Evolutionary conservation across 352 stramenopile genomes (phyloP).

Genomic region (Phytopythium aichiense): DNA sequence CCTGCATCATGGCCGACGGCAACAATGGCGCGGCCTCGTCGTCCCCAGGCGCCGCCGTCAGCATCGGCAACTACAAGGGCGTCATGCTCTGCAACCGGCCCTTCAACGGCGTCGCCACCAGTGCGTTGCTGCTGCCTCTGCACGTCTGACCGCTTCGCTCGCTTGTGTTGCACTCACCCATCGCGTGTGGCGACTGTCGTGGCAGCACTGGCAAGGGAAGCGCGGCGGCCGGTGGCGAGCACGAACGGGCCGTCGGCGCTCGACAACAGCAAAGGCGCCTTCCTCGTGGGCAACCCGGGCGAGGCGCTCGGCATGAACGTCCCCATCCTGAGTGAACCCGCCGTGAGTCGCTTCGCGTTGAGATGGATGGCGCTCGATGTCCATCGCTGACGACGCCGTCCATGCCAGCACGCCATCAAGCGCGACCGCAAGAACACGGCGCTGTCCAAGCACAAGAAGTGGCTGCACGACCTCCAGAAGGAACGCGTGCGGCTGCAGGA

Average conservation of each 20-base stretch:
- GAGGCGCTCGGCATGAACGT: conserved; percentile 79
- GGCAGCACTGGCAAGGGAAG: conserved; percentile 59
- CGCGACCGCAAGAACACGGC: conserved; percentile 91
- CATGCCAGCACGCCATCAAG: conserved; percentile 59
- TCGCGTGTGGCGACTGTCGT: conserved; percentile 3
- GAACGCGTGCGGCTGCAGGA: conserved; percentile 83
- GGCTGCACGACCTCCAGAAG: conserved; percentile 91
- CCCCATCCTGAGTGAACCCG: conserved; percentile 65
- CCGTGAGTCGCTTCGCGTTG: conserved; percentile 26
- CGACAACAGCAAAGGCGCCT: conserved; percentile 62
- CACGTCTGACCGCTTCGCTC: not conserved
- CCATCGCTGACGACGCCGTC: not conserved
- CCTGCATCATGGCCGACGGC: conserved; percentile 23
- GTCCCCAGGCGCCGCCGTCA: conserved; percentile 45
- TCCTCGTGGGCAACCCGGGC: conserved; percentile 62
- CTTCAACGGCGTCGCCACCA: conserved; percentile 85
- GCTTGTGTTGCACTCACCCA: not conserved
- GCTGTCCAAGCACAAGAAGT: conserved; percentile 92
- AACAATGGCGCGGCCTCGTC: conserved; percentile 14
- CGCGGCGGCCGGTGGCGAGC: conserved; percentile 28
- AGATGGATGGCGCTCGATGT: not conserved
- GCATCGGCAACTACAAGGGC: conserved; percentile 94
- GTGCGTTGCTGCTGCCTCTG: conserved; percentile 20
- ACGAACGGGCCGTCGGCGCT: conserved; percentile 6
- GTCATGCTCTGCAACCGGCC: conserved; percentile 95